Conservation (phyloP, 305 asterid genomes). For the Fraxinus ornus region DNA sequence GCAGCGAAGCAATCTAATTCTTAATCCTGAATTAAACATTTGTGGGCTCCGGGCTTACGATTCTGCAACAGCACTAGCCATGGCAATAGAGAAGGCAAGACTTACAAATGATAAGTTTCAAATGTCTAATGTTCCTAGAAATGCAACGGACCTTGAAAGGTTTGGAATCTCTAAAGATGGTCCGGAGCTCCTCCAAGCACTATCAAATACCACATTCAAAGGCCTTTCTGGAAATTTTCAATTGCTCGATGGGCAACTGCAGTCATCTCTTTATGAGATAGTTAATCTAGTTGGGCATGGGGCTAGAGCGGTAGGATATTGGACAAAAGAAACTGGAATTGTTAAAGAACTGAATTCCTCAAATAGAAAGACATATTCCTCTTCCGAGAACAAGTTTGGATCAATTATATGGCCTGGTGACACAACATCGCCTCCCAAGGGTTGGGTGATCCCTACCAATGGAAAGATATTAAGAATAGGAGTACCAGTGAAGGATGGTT, state of each 20-base stretch:
- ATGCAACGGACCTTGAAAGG: constrained; percentile 25
- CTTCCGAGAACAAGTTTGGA: constrained; percentile 24
- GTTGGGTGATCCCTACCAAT: constrained; percentile 58
- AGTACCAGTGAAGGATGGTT: constrained; percentile 47
- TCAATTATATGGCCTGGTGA: constrained; percentile 61
- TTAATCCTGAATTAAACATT: constrained; percentile 29
- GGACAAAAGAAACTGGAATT: constrained; percentile 25
- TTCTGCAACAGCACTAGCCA: constrained; percentile 52
- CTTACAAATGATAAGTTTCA: constrained; percentile 17
- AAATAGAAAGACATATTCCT: not conserved
- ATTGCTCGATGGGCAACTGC: constrained; percentile 29
- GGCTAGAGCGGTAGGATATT: constrained; percentile 26
- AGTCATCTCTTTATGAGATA: constrained; percentile 28
- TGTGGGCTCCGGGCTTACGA: constrained; percentile 61
- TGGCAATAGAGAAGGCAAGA: constrained; percentile 49
- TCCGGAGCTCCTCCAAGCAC: constrained; percentile 25
- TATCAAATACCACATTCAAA: constrained; percentile 17
- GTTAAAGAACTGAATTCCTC: constrained; percentile 6
- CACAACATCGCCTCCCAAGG: constrained; percentile 35
- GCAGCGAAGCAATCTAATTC: constrained; percentile 11
- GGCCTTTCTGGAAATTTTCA: constrained; percentile 36
- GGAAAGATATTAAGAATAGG: constrained; percentile 52
- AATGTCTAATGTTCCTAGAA: not conserved
- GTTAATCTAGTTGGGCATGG: constrained; percentile 24
- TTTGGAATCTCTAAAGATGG: constrained; percentile 30